These are phyloP conservation scores for Sclerospora graminicola DNA, from an alignment of 352 stramenopile species.

Conservation along the genomic window DNA sequence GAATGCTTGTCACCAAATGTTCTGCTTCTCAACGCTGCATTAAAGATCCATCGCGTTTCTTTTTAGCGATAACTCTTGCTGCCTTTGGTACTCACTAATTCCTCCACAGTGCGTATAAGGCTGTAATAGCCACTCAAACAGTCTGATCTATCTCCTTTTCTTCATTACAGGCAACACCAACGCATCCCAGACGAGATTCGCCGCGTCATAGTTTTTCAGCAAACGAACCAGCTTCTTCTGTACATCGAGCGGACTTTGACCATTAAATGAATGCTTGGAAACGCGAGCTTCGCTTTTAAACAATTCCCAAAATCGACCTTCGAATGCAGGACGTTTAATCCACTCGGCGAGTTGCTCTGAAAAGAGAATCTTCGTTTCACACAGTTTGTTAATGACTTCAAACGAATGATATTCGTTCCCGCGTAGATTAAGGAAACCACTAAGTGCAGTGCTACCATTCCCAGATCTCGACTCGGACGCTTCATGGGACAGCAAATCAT, in stretches of 20 bases:
- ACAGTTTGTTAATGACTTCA: constrained; percentile 47
- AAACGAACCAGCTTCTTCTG: constrained; percentile 69
- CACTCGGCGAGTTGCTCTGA: constrained; percentile 39
- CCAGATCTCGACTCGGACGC: constrained; percentile 3
- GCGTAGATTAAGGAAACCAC: constrained; percentile 50
- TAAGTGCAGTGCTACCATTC: constrained; percentile 38
- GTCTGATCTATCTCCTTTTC: constrained; percentile 23
- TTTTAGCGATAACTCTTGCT: constrained; percentile 49
- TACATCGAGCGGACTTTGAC: constrained; percentile 39
- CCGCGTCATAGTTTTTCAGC: constrained; percentile 60
- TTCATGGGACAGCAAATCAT: constrained; percentile 34
- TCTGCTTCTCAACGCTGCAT: constrained; percentile 39
- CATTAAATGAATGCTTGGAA: constrained; percentile 27
- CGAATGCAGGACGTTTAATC: constrained; percentile 32
- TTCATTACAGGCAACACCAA: constrained; percentile 39
- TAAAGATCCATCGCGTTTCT: constrained; percentile 60
- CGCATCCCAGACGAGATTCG: constrained; percentile 46
- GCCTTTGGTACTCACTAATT: constrained; percentile 64
- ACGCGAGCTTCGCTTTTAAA: constrained; percentile 44
- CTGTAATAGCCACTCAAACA: constrained; percentile 50
- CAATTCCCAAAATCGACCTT: constrained; percentile 48
- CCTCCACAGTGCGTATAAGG: constrained; percentile 54
- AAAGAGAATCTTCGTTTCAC: constrained; percentile 40
- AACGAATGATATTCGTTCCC: constrained; percentile 59
- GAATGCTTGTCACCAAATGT: constrained; percentile 40